These are phyloP conservation scores for Tetratostichococcus sp. DNA, from an alignment of 139 green algal species.

Conservation along the genomic window DNA sequence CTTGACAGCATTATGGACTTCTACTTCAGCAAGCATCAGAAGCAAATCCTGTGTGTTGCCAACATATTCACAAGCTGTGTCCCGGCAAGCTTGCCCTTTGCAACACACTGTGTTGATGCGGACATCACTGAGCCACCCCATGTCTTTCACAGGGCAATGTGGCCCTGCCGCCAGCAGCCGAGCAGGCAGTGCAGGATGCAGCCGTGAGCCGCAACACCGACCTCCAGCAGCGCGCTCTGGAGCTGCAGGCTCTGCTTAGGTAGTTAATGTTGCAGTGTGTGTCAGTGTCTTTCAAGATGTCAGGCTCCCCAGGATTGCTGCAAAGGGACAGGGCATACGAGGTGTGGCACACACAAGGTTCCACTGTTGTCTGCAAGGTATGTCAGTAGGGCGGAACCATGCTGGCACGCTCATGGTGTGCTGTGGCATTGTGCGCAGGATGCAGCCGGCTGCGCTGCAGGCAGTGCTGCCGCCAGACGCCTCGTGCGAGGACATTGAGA, in stretches of 20 bases:
- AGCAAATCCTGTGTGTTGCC: too few relatives aligned
- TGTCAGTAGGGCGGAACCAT: too few relatives aligned
- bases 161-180: constrained; percentile 30
- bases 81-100: too few relatives aligned
- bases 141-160: neutral
- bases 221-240: constrained; percentile 84
- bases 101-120: too few relatives aligned
- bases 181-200: constrained; percentile 36
- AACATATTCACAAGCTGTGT: too few relatives aligned
- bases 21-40: too few relatives aligned
- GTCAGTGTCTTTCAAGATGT: too few relatives aligned
- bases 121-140: neutral
- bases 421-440: neutral
- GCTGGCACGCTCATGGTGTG: neutral
- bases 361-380: too few relatives aligned
- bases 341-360: neutral
- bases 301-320: too few relatives aligned
- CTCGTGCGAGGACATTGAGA: constrained; percentile 67
- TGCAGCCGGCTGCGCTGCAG: constrained; percentile 17
- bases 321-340: too few relatives aligned
- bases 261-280: too few relatives aligned
- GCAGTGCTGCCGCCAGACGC: constrained; percentile 59
- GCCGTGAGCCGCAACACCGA: constrained; percentile 46
- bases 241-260: constrained; percentile 71
- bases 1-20: too few relatives aligned